Conservation (phyloP, 1,139 yeast genomes). For the Kodamaea fungicola region DNA sequence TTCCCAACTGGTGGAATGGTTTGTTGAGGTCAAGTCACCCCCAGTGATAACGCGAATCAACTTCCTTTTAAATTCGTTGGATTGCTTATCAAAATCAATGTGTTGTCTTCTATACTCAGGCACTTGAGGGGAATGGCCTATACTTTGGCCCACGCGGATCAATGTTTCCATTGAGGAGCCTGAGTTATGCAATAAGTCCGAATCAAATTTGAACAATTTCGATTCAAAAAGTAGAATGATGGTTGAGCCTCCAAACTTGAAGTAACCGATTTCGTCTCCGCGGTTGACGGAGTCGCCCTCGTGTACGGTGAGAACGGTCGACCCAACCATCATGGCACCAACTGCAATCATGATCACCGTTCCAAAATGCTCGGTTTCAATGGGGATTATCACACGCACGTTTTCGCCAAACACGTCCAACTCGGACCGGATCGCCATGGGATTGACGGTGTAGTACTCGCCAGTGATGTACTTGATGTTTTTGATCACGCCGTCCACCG, state of each 20-base stretch:
- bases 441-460: constrained; percentile 93
- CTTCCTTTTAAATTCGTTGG: constrained; percentile 47
- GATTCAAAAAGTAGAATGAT: constrained; percentile 53
- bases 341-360: constrained; percentile 74
- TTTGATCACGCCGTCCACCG: constrained; percentile 72
- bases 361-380: constrained; percentile 73
- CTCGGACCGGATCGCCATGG: constrained; percentile 90
- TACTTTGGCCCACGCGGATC: constrained; percentile 85
- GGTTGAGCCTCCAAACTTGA: constrained; percentile 95
- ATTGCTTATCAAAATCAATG: constrained; percentile 43
- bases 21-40: constrained; percentile 34
- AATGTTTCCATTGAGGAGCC: constrained; percentile 71
- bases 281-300: constrained; percentile 57
- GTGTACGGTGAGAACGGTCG: constrained; percentile 69
- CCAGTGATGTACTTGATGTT: constrained; percentile 72
- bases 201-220: constrained; percentile 52
- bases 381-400: constrained; percentile 72
- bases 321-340: constrained; percentile 99
- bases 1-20: constrained; percentile 40
- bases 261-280: constrained; percentile 88
- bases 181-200: constrained; percentile 71
- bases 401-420: constrained; percentile 94
- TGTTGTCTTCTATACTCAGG: constrained; percentile 50
- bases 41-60: constrained; percentile 65
- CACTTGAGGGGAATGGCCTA: constrained; percentile 66